These are phyloP conservation scores for Platanthera guangdongensis DNA, from an alignment of 106 monocot genomes.

Conservation along the genomic window DNA sequence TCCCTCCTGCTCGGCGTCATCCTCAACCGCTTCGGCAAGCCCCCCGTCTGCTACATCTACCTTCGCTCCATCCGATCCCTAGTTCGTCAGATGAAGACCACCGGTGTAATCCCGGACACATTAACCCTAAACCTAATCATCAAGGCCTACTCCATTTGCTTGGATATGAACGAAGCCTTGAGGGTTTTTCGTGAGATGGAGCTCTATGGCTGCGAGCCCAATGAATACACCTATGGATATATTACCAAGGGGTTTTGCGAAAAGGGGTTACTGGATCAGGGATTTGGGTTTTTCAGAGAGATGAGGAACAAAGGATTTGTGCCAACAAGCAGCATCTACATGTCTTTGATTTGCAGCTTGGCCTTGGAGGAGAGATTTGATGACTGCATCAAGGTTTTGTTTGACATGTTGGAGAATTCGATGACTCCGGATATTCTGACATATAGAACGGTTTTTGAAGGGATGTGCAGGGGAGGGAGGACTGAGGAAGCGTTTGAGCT, in stretches of 20 bases:
- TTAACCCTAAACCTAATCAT: slow-evolving; percentile 60
- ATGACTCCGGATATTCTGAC: slow-evolving; percentile 68
- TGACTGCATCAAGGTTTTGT: slow-evolving; percentile 46
- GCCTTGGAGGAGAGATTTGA: slow-evolving; percentile 64
- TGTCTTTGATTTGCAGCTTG: slow-evolving; percentile 50
- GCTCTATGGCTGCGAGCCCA: slow-evolving; percentile 73
- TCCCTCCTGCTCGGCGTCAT: slow-evolving; percentile 58
- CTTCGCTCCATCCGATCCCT: slow-evolving; percentile 74
- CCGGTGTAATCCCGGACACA: slow-evolving; percentile 65
- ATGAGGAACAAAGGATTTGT: slow-evolving; percentile 77
- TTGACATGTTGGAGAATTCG: slow-evolving; percentile 60
- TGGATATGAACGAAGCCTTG: slow-evolving; percentile 80
- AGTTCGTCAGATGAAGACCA: slow-evolving; percentile 67
- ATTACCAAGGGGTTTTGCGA: slow-evolving; percentile 66
- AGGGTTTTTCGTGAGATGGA: slow-evolving; percentile 70
- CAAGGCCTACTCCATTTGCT: slow-evolving; percentile 69
- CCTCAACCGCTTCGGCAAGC: slow-evolving; percentile 54
- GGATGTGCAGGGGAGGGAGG: slow-evolving; percentile 78
- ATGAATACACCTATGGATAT: slow-evolving; percentile 75
- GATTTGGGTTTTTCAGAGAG: slow-evolving; percentile 47
- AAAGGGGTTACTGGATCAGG: slow-evolving; percentile 59
- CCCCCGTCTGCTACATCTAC: slow-evolving; percentile 53
- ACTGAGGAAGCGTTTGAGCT: slow-evolving; percentile 54
- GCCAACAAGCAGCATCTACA: slow-evolving; percentile 60
- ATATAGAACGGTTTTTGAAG: slow-evolving; percentile 78